phyloP scores from a whole-genome alignment of 2,329 filamentous ascomycete species.

The Thermomyces lanuginosus region DNA sequence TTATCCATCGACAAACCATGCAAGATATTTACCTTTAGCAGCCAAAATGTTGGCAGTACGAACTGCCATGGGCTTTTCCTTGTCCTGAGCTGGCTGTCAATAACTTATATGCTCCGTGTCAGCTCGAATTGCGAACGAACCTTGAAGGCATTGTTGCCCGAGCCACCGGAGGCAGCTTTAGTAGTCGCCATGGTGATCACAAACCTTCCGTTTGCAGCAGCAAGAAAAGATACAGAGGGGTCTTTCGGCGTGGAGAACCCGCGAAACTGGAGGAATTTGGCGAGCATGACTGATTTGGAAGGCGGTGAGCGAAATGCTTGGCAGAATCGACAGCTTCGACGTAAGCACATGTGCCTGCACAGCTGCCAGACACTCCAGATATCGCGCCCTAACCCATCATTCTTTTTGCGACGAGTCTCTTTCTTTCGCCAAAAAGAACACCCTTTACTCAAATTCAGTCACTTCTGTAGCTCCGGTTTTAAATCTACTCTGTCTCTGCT shows the following conservation, averaged over 20 bases:
- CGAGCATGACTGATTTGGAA: slow-evolving; percentile 15
- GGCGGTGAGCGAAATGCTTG: slow-evolving; percentile 24
- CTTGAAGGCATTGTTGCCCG: slow-evolving; percentile 51
- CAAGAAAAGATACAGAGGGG: slow-evolving; percentile 11
- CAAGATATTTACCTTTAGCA: slow-evolving; percentile 55
- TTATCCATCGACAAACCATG: not conserved
- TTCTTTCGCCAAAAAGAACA: no score
- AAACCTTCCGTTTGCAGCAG: slow-evolving; percentile 10
- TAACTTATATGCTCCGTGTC: slow-evolving; percentile 14
- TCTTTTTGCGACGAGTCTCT: no score
- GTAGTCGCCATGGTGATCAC: slow-evolving; percentile 34
- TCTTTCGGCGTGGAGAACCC: slow-evolving; percentile 11
- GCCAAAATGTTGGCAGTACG: slow-evolving; percentile 93
- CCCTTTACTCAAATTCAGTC: not conserved
- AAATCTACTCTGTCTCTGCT: slow-evolving; percentile 1
- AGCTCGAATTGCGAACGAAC: slow-evolving; percentile 22
- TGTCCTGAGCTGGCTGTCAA: slow-evolving; percentile 42
- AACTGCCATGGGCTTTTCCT: slow-evolving; percentile 98
- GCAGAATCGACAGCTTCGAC: slow-evolving; percentile 21
- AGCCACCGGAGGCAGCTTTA: slow-evolving; percentile 30
- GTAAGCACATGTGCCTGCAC: slow-evolving; percentile 12
- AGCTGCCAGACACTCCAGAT: no score
- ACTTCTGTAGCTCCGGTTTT: not conserved
- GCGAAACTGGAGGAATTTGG: slow-evolving; percentile 20
- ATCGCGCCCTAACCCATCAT: no score